phyloP scores from a whole-genome alignment of 495 filamentous ascomycete species.

The Penicillium chermesinum region DNA sequence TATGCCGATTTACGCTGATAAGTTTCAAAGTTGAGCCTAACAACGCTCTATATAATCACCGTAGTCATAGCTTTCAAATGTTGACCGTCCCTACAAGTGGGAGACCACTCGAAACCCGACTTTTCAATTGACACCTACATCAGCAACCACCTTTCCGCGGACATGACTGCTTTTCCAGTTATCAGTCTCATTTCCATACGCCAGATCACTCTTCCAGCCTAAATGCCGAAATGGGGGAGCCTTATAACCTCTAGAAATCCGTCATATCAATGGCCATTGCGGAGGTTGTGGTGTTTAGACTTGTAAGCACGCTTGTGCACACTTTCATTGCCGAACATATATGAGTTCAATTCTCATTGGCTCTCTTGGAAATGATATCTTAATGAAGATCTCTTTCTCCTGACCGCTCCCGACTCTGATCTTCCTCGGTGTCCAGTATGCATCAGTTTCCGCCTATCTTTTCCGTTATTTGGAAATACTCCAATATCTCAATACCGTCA shows the following conservation, averaged over 20 bases:
- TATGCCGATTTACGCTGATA: too few relatives aligned
- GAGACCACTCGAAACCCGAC: conserved; percentile 57
- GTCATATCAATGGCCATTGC: conserved; percentile 76
- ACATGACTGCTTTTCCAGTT: conserved; percentile 74
- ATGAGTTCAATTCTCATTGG: conserved; percentile 74
- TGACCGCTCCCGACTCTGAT: conserved; percentile 88
- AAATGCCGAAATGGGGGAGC: conserved; percentile 83
- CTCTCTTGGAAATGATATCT: conserved; percentile 60
- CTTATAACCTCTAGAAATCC: conserved; percentile 77
- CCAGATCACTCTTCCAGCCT: conserved; percentile 84
- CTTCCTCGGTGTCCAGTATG: conserved; percentile 79
- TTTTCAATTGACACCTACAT: conserved; percentile 55
- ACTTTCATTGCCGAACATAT: conserved; percentile 79
- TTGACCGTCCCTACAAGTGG: too few relatives aligned
- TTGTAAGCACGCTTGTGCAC: conserved; percentile 68
- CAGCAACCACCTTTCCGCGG: conserved; percentile 66
- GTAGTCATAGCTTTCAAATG: too few relatives aligned
- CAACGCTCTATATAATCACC: too few relatives aligned
- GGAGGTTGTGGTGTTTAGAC: conserved; percentile 70
- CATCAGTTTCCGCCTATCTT: conserved; percentile 79
- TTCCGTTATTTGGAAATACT: too few relatives aligned
- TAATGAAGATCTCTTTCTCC: conserved; percentile 73
- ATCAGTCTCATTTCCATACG: conserved; percentile 87
- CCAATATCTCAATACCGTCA: too few relatives aligned
- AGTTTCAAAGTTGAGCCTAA: too few relatives aligned